Conservation (phyloP, 78 protist genomes). For the Protostelium mycophagum region DNA sequence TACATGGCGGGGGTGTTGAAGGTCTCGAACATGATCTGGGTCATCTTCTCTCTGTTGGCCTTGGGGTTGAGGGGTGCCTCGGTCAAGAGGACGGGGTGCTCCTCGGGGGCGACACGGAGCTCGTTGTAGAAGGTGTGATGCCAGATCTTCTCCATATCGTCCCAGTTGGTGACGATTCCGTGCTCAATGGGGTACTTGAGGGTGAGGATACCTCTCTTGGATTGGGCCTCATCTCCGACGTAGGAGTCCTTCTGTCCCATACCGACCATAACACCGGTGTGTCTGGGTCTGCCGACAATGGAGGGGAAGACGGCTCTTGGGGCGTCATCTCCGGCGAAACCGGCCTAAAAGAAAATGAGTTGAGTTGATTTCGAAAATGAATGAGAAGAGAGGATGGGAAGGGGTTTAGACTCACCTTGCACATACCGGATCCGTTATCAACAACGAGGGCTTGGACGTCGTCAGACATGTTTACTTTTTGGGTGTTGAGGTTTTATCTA, state of each 20-base stretch:
- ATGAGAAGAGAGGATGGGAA: neutral
- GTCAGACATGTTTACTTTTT: neutral
- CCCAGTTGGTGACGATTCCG: slow-evolving; percentile 81
- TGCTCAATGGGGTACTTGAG: slow-evolving; percentile 79
- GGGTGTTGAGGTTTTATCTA: neutral
- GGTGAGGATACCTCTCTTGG: slow-evolving; percentile 62
- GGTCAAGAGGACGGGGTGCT: slow-evolving; percentile 93
- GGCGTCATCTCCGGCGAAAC: slow-evolving; percentile 89
- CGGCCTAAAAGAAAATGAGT: slow-evolving; percentile 64
- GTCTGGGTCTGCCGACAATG: slow-evolving; percentile 84
- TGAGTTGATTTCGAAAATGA: neutral
- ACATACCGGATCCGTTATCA: neutral
- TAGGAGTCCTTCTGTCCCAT: slow-evolving; percentile 69
- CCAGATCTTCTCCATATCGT: slow-evolving; percentile 79
- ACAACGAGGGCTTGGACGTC: slow-evolving; percentile 2
- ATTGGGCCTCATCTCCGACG: slow-evolving; percentile 64
- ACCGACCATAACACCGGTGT: slow-evolving; percentile 78
- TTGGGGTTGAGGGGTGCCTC: slow-evolving; percentile 96
- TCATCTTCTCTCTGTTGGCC: no score
- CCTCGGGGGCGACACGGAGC: slow-evolving; percentile 93
- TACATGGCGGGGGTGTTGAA: no score
- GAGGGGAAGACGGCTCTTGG: slow-evolving; percentile 87
- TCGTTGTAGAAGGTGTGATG: slow-evolving; percentile 85
- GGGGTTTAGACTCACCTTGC: neutral
- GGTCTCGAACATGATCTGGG: no score